These are phyloP conservation scores for Boletellus deceptivus DNA, from an alignment of 1,284 basidiomycete genomes.

Conservation along the genomic window DNA sequence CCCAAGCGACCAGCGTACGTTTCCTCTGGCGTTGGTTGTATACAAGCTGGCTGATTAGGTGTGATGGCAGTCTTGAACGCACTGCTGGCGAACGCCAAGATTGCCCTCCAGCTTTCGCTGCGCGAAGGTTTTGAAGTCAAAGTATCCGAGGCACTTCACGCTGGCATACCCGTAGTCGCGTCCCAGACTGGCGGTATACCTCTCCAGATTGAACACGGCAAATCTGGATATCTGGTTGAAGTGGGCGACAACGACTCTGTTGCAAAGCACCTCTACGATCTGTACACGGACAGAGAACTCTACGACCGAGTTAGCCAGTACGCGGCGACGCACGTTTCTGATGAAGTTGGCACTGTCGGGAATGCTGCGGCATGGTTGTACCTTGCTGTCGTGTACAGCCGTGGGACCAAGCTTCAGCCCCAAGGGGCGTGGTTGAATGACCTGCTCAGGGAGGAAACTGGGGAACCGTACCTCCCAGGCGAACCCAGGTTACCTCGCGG, in stretches of 20 bases:
- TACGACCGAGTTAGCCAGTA: slow-evolving; percentile 65
- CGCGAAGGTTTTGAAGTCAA: slow-evolving; percentile 93
- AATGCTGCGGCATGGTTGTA: slow-evolving; percentile 81
- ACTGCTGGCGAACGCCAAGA: slow-evolving; percentile 72
- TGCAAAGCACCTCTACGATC: slow-evolving; percentile 68
- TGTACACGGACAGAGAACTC: slow-evolving; percentile 69
- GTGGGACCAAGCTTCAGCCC: slow-evolving; percentile 71
- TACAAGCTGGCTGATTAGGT: slow-evolving; percentile 1
- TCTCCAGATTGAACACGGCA: slow-evolving; percentile 79
- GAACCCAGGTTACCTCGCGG: slow-evolving; percentile 70
- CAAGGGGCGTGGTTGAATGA: slow-evolving; percentile 81
- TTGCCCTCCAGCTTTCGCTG: slow-evolving; percentile 75
- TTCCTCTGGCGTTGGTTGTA: background rate
- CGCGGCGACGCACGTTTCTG: slow-evolving; percentile 71
- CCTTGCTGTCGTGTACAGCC: slow-evolving; percentile 72
- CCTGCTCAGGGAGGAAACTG: slow-evolving; percentile 67
- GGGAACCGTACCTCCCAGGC: slow-evolving; percentile 58
- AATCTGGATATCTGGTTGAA: slow-evolving; percentile 78
- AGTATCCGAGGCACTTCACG: slow-evolving; percentile 85
- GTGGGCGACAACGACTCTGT: slow-evolving; percentile 72
- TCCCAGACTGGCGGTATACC: slow-evolving; percentile 85
- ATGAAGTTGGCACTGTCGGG: slow-evolving; percentile 78
- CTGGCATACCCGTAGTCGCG: slow-evolving; percentile 80
- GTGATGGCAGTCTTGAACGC: slow-evolving; percentile 63
- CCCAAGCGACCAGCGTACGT: slow-evolving; percentile 75